Percentiles rank a stretch among this genome's conserved stretches.
Evolutionary conservation across 2,329 filamentous ascomycete genomes (phyloP).

Genomic region (Colletotrichum godetiae): DNA sequence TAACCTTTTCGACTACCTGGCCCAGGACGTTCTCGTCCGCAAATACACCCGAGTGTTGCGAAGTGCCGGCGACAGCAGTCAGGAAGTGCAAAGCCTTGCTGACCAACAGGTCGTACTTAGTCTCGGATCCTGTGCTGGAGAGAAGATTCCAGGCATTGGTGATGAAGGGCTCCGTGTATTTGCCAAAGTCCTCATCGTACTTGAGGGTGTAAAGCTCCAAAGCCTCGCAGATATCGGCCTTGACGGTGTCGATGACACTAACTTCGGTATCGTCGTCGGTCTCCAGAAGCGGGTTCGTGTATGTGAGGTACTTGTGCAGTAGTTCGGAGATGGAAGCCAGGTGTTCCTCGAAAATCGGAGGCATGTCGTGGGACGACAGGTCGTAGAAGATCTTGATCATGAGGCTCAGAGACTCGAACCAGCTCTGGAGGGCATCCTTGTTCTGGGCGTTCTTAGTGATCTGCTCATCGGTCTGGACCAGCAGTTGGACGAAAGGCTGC

Average conservation of each 20-base stretch:
- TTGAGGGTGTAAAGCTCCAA: constrained; percentile 93
- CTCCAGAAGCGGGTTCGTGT: constrained; percentile 83
- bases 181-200: constrained; percentile 92
- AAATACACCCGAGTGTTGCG: constrained; percentile 85
- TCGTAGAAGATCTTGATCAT: constrained; percentile 95
- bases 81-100: constrained; percentile 96
- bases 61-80: constrained; percentile 85
- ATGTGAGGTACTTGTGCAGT: constrained; percentile 92
- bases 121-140: constrained; percentile 86
- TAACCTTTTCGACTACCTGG: constrained; percentile 94
- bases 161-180: constrained; percentile 85
- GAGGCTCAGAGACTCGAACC: constrained; percentile 88
- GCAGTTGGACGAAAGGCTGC: constrained; percentile 82
- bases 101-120: constrained; percentile 93
- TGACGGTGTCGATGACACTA: constrained; percentile 85
- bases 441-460: constrained; percentile 83
- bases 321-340: constrained; percentile 80
- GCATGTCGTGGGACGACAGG: constrained; percentile 96
- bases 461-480: constrained; percentile 77
- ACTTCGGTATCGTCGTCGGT: constrained; percentile 92
- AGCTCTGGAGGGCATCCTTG: constrained; percentile 77
- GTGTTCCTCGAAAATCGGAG: constrained; percentile 93
- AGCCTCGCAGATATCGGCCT: constrained; percentile 92
- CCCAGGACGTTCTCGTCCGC: constrained; percentile 82
- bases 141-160: constrained; percentile 91